phyloP scores from a whole-genome alignment of 2,329 filamentous ascomycete genomes.

The Hypoxylon sp. region DNA sequence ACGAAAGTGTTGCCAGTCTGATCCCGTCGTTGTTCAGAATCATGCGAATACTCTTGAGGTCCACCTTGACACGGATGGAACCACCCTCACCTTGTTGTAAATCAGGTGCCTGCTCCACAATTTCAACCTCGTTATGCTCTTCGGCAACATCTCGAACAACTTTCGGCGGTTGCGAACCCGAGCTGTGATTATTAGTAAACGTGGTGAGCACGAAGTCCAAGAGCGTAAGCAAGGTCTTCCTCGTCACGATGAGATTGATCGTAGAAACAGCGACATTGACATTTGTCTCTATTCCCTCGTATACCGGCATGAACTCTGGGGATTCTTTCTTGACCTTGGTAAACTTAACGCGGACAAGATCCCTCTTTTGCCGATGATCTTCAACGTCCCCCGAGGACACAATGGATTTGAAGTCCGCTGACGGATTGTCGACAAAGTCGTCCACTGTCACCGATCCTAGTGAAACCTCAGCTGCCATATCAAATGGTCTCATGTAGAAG shows the following conservation, averaged over 20 bases:
- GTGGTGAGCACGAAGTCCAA: slow-evolving; percentile 95
- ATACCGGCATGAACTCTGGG: slow-evolving; percentile 91
- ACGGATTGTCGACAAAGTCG: slow-evolving; percentile 91
- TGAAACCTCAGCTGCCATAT: slow-evolving; percentile 93
- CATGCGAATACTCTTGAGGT: slow-evolving; percentile 91
- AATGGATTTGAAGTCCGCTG: slow-evolving; percentile 95
- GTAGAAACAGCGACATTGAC: slow-evolving; percentile 92
- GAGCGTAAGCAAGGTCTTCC: slow-evolving; percentile 90
- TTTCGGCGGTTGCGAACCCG: slow-evolving; percentile 51
- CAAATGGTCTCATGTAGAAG: slow-evolving; percentile 88
- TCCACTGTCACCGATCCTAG: slow-evolving; percentile 89
- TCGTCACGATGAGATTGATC: slow-evolving; percentile 94
- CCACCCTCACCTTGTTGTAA: slow-evolving; percentile 64
- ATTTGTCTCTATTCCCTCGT: slow-evolving; percentile 94
- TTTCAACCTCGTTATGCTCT: slow-evolving; percentile 56
- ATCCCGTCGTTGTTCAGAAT: slow-evolving; percentile 99
- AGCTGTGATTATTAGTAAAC: slow-evolving; percentile 74
- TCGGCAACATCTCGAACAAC: slow-evolving; percentile 53
- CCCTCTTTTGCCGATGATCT: slow-evolving; percentile 80
- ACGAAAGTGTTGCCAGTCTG: slow-evolving; percentile 88
- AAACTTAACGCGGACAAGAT: slow-evolving; percentile 90
- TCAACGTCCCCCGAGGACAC: slow-evolving; percentile 83
- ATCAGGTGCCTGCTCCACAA: slow-evolving; percentile 54
- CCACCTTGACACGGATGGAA: slow-evolving; percentile 92
- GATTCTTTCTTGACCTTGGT: slow-evolving; percentile 89